Evolutionary conservation across 495 filamentous ascomycete genomes (phyloP), one percentile per base, ranked within the genome.

Genomic region (Daldinia decipiens): DNA sequence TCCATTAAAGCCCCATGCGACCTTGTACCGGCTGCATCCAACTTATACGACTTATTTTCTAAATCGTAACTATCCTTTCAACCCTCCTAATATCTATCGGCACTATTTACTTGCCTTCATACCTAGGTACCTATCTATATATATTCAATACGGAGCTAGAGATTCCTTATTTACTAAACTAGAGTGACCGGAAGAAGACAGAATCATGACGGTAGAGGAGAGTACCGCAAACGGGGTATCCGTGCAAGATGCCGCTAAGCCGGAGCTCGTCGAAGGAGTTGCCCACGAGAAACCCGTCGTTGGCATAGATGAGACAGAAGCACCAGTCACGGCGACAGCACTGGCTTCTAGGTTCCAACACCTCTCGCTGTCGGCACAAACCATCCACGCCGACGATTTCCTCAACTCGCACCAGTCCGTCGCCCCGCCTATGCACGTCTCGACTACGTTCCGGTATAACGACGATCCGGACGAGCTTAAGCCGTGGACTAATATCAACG

Each of bases 301-400:
- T 29, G 26, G 24, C 21, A 43, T 38, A 50, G 65, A 51, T 15
- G 51, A 61, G 53, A 26, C 68, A 9, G 34, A 64, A 13, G 52
- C 54, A 7, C 53, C 58, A 13, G 45, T 31, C 43, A 62, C 65
- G 19, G 67, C 70, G 1, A 61, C 59, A 26, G 24, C 52, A 19
- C 21, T 74, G 40, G 75, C 70, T 6, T 69, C 73, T 26, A 76
- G 57, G 40, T 45, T 75, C 11, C 75, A 67, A 36, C 73, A 77
- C 47, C 80, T 87, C 63, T 85, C 84, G 2, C 76, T 88, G 50
- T 80, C 92, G 26, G 95, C 94, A 26, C 87, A 87, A 53, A 87
- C 90, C n/a, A 83, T 98, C 65, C 95, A 98, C 80, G 93, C 90
- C 57, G 94, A 97, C 70, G 93, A 97, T 81, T 82, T 80, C 68